Percentiles rank a stretch among this genome's conserved stretches.
These are phyloP conservation scores for Boletus fagicola DNA, from an alignment of 768 basidiomycete genomes.

Conservation along the genomic window DNA sequence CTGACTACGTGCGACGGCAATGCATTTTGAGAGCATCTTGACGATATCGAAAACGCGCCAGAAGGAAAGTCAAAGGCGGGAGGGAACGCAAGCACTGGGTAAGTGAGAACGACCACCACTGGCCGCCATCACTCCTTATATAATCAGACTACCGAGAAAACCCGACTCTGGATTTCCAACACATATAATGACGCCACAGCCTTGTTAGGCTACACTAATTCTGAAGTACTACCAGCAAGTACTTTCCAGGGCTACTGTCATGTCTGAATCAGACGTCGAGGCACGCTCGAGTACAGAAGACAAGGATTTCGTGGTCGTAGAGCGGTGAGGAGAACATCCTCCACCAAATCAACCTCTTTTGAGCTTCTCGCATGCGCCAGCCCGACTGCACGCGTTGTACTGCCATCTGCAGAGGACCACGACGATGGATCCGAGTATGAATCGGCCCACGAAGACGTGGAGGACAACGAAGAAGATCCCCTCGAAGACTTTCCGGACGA, in stretches of 20 bases:
- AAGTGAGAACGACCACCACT: too few relatives aligned
- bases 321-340: constrained; percentile 19
- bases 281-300: constrained; percentile 15
- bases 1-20: too few relatives aligned
- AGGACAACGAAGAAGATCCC: constrained; percentile 60
- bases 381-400: constrained; percentile 45
- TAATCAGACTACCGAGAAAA: too few relatives aligned
- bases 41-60: too few relatives aligned
- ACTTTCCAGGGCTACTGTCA: constrained; percentile 6
- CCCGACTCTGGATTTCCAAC: too few relatives aligned
- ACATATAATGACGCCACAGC: too few relatives aligned
- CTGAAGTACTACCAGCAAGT: neutral
- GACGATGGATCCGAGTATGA: constrained; percentile 37
- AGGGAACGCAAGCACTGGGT: too few relatives aligned
- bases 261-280: constrained; percentile 23
- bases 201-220: constrained; percentile 1
- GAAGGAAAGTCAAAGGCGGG: too few relatives aligned
- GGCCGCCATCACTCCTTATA: too few relatives aligned
- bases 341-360: neutral
- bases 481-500: constrained; percentile 80
- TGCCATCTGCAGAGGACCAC: constrained; percentile 37
- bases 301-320: constrained; percentile 23
- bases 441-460: constrained; percentile 40
- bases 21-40: too few relatives aligned
- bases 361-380: constrained; percentile 16